Percentiles rank a stretch among this genome's conserved stretches.
Evolutionary conservation across 805 yeast species (phyloP).

Genomic region (Cyberlindnera mycetangii): DNA sequence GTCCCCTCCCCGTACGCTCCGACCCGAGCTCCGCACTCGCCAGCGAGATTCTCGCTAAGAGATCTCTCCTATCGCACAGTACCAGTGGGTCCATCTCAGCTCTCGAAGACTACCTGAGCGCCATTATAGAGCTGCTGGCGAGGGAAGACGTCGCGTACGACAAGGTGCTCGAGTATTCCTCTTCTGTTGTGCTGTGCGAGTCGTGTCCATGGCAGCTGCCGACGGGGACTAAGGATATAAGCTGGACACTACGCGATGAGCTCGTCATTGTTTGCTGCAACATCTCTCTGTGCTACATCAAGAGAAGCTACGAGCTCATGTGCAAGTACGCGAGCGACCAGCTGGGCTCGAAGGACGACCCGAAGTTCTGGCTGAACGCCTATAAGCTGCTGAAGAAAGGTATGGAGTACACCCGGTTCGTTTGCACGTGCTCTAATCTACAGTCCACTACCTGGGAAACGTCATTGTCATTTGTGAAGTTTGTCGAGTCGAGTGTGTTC

Average conservation of each 20-base stretch:
- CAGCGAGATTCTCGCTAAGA: not conserved
- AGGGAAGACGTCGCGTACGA: not conserved
- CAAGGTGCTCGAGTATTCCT: not conserved
- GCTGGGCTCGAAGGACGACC: not conserved
- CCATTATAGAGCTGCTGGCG: not conserved
- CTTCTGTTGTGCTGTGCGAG: not conserved
- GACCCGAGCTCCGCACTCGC: not conserved
- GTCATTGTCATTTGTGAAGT: constrained; percentile 3
- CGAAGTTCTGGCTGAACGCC: constrained; percentile 16
- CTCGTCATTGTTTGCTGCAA: constrained; percentile 16
- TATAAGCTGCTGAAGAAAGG: constrained; percentile 23
- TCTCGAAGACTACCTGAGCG: constrained; percentile 2
- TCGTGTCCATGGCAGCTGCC: constrained; percentile 20
- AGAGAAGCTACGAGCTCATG: constrained; percentile 17
- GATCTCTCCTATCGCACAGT: not conserved
- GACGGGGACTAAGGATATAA: not conserved
- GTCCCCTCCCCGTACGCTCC: not conserved
- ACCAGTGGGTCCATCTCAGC: not conserved
- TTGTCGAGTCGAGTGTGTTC: constrained; percentile 15
- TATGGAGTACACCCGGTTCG: constrained; percentile 15
- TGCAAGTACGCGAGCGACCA: not conserved
- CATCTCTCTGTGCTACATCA: constrained; percentile 10
- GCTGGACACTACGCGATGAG: constrained; percentile 24
- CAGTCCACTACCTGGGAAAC: constrained; percentile 11
- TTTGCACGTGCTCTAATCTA: constrained; percentile 1